These are phyloP conservation scores for Pseudozyma hubeiensis DNA, from an alignment of 1,284 basidiomycete species.

Conservation along the genomic window DNA sequence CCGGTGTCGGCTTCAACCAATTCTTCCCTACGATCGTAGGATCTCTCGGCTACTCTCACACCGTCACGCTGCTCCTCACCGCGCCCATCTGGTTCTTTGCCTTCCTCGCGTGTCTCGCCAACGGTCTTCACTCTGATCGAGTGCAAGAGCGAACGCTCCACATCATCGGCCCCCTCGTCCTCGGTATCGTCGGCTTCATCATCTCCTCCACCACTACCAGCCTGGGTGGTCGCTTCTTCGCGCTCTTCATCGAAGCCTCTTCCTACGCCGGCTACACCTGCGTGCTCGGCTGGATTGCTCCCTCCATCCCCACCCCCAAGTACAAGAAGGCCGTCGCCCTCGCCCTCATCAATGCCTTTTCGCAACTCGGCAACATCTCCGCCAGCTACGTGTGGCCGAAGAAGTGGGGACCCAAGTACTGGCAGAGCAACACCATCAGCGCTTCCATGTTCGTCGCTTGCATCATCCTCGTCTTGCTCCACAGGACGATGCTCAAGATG, in stretches of 20 bases:
- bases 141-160: conserved; percentile 47
- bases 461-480: conserved; percentile 43
- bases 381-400: conserved; percentile 62
- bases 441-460: conserved; percentile 40
- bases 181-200: conserved; percentile 59
- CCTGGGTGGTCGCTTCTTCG: conserved; percentile 50
- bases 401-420: conserved; percentile 56
- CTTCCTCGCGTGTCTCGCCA: conserved; percentile 50
- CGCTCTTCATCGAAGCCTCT: conserved; percentile 51
- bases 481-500: conserved; percentile 40
- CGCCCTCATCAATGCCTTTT: conserved; percentile 69
- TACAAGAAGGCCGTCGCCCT: conserved; percentile 55
- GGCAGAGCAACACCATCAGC: conserved; percentile 53
- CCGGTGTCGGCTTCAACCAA: conserved; percentile 42
- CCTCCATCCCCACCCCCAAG: conserved; percentile 49
- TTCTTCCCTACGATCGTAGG: conserved; percentile 68
- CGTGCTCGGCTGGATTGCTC: conserved; percentile 55
- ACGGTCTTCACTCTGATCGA: conserved; percentile 57
- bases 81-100: conserved; percentile 58
- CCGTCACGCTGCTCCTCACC: conserved; percentile 52
- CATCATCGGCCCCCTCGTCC: conserved; percentile 40
- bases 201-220: conserved; percentile 42
- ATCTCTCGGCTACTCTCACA: conserved; percentile 49
- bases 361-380: conserved; percentile 70
- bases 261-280: conserved; percentile 52